phyloP scores from a whole-genome alignment of 306 rosid species.

The Prunus salicina region DNA sequence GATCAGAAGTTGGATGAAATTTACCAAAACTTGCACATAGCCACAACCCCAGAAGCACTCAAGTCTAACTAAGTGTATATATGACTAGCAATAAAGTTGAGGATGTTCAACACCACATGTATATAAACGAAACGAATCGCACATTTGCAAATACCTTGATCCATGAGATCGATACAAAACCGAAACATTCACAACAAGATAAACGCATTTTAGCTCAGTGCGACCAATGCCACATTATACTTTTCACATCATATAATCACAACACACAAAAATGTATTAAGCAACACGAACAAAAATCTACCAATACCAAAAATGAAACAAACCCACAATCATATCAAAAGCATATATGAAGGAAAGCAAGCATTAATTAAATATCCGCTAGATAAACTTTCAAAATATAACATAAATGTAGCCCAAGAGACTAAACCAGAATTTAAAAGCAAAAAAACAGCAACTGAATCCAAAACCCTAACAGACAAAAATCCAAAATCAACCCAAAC shows the following conservation, averaged over 20 bases:
- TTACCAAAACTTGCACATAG: not conserved
- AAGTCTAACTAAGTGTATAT: too few species aligned
- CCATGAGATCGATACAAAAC: too few species aligned
- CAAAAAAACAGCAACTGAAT: not conserved
- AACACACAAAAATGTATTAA: not conserved
- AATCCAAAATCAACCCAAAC: constrained; percentile 6
- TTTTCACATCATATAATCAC: not conserved
- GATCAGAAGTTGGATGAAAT: not conserved
- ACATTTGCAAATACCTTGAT: not conserved
- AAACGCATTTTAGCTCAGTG: too few species aligned
- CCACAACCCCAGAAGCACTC: not conserved
- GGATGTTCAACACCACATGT: not conserved
- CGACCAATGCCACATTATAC: too few species aligned
- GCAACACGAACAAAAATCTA: not conserved
- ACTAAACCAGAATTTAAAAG: not conserved
- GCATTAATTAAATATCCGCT: not conserved
- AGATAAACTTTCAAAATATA: not conserved
- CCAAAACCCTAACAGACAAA: not conserved
- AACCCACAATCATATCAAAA: not conserved
- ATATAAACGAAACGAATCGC: not conserved
- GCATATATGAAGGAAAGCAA: not conserved
- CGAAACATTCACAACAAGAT: too few species aligned
- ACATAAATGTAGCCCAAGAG: constrained; percentile 1
- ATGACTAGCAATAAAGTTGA: not conserved
- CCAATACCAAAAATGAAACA: not conserved